Evolutionary conservation across 2,329 filamentous ascomycete genomes (phyloP), one percentile per base, ranked within the genome.

Genomic region (Onygenales sp.): DNA sequence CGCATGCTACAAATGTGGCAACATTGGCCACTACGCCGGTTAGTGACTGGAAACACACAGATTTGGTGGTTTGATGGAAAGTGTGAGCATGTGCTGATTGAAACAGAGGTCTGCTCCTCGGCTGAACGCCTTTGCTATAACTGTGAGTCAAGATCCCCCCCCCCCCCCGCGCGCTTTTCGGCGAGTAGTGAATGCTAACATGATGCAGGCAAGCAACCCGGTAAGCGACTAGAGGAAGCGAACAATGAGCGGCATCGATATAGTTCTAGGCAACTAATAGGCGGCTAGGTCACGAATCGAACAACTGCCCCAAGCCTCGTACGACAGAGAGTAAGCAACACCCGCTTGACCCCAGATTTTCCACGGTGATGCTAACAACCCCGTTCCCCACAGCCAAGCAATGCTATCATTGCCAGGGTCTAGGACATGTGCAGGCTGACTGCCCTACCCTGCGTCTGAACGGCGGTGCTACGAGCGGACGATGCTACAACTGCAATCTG

Each of bases 71-170:
- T 69, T 75, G 69, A 78, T 73, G 67, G 74, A 73, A 64, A 74
- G 76, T 60, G 72, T 78, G 73, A 75, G 76, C 77, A 66, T 79
- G 78, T 65, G 77, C 79, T 68, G 63, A 73, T 57, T 59, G 45
- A 55, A 84, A 82, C 69, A 81, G 91, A 97, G 81, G 91, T 95
- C 63, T 98, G 93, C 86, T 93, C 92, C 58, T 96, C 92, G 56
- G 87, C 91, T 56, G 92, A 98, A 81, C 88, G 93, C 68, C 87
- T 98, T 67, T 98, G 93, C 86, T 98, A 98, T 79, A 98, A 98
- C 81, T 98, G 93, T 91, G 79, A 72, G 85, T 75, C 59, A 14
- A 33, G 49, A 27, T 31, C 37, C 52, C 46, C 51, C 69, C 54
- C 37, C 52, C 46, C 51, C 69, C 54, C 63, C 60, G 50, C 17